These are phyloP conservation scores for Lactarius hatsudake DNA, from an alignment of 768 basidiomycete genomes.

Conservation along the genomic window DNA sequence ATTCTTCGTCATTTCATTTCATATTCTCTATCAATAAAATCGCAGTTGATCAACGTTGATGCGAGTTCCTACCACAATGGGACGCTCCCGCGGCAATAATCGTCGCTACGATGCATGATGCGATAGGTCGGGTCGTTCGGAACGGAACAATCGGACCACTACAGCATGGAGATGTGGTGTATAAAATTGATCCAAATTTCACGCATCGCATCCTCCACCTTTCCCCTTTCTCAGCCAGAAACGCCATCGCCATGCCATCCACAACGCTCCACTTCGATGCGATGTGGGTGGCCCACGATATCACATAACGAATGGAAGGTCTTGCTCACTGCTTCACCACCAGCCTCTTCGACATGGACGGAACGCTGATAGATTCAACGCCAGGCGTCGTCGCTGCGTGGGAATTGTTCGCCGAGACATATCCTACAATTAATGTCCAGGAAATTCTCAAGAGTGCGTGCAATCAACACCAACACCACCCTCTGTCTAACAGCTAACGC, in stretches of 20 bases:
- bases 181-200: background rate
- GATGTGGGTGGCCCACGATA: constrained; percentile 35
- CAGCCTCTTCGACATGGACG: constrained; percentile 83
- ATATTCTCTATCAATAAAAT: background rate
- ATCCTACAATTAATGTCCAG: constrained; percentile 60
- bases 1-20: background rate
- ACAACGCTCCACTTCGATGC: constrained; percentile 41
- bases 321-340: background rate
- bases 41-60: background rate
- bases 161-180: background rate
- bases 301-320: background rate
- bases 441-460: constrained; percentile 60
- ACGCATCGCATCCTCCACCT: background rate
- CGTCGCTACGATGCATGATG: background rate
- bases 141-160: background rate
- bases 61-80: background rate
- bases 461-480: constrained; percentile 6
- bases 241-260: constrained; percentile 35
- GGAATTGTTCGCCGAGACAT: constrained; percentile 69
- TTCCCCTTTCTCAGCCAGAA: background rate
- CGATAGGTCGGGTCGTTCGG: background rate
- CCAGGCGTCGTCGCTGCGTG: constrained; percentile 81
- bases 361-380: constrained; percentile 79
- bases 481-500: background rate
- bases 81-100: background rate